Base-by-base conservation (phyloP, 1,139 yeast genomes). In the Candida tropicalis region DNA sequence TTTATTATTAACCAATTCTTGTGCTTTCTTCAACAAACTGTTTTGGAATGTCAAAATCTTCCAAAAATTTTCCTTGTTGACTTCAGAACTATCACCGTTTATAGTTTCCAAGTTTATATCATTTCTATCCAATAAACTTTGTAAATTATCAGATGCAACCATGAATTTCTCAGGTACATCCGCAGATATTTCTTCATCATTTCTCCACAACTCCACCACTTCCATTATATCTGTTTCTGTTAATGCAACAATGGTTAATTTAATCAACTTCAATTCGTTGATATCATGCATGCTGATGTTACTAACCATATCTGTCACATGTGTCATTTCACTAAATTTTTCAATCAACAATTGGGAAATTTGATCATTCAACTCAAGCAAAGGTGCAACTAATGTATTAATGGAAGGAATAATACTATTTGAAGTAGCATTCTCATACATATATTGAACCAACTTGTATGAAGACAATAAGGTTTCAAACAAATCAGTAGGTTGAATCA, bases 71-170 rank as follows among this genome's bases (percentile, higher is more conserved):
- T 46, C 46, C 33, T 46, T 45, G 4, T 55, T 58, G 1, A 52
- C 52, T 12, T 15, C 15, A 50, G 40, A 0, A 47, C 48, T 2
- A 42, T 37, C 11, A 35, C 43, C 2, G 42, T 44, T 16, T 50
- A 46, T 42, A 13, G 56, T 55, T 1, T 45, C 42, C 2, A 46
- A 34, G n/a, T 58, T 40, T 11, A 64, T 39, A 33, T 65, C 73
- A 35, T 60, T 55, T 40, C 76, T 58, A 35, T 74, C 78, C n/a
- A 77, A 45, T 25, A 68, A 57, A 2, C 68, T 64, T 47, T 78
- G 75, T 18, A 75, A 55, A 40, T 71, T 68, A 38, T 77, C 79
- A 0, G 73, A 66, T 2, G 74, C 73, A 45, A 62, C 52, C 63
- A 75, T 59, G 38, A 64, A 63, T 38, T 65, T 61, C 38, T 73